A percentile compares a stretch with the other conserved stretches of the same genome.
Evolutionary conservation across 2,329 filamentous ascomycete genomes (phyloP).

Genomic region (Tympanopsis confertula): DNA sequence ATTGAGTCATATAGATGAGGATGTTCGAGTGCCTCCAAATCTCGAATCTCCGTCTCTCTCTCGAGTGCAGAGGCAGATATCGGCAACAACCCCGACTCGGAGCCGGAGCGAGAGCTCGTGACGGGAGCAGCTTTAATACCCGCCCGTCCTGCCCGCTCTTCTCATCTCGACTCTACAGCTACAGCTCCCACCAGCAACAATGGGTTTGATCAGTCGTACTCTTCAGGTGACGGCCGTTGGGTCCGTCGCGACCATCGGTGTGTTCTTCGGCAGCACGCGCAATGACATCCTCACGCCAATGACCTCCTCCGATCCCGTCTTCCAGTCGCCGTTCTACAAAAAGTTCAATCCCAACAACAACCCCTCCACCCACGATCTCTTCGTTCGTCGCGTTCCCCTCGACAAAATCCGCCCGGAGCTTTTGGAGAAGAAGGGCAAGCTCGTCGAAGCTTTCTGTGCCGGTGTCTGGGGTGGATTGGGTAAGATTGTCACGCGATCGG

Average conservation of each 20-base stretch:
- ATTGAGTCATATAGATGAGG: too few relatives aligned
- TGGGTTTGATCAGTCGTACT: background rate
- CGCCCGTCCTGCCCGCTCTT: background rate
- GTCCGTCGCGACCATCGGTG: background rate
- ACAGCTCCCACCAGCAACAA: background rate
- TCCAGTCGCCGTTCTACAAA: slow-evolving; percentile 41
- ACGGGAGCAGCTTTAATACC: too few relatives aligned
- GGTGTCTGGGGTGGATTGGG: slow-evolving; percentile 57
- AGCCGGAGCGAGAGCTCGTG: too few relatives aligned
- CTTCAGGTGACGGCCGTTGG: background rate
- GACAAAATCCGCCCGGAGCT: slow-evolving; percentile 53
- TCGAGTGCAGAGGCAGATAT: too few relatives aligned
- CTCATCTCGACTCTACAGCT: background rate
- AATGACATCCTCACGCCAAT: slow-evolving; percentile 38
- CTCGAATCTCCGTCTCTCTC: too few relatives aligned
- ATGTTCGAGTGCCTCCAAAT: too few relatives aligned
- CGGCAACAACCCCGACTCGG: too few relatives aligned
- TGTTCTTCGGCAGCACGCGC: background rate
- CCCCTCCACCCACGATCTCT: slow-evolving; percentile 52
- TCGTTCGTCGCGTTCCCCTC: slow-evolving; percentile 49
- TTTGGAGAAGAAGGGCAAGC: slow-evolving; percentile 44
- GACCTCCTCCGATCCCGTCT: slow-evolving; percentile 46
- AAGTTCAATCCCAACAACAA: slow-evolving; percentile 52
- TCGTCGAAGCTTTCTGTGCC: slow-evolving; percentile 55
- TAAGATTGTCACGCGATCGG: slow-evolving; percentile 20